These are phyloP conservation scores for Blastobotrys proliferans DNA, from an alignment of 1,139 yeast species.

Conservation along the genomic window DNA sequence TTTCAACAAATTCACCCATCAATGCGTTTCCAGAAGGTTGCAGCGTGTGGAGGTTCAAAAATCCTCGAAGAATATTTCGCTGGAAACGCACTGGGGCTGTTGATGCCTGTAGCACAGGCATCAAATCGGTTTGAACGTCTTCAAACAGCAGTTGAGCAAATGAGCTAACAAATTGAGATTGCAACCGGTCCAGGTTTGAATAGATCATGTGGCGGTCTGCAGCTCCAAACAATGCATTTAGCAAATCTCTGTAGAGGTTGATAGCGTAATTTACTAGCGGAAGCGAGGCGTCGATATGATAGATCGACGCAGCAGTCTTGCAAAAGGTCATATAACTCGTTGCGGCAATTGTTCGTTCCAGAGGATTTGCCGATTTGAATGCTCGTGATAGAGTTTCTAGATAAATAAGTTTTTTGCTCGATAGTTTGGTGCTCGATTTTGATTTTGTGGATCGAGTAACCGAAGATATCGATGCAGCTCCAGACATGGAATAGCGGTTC, in stretches of 20 bases:
- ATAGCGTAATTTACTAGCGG: conserved; percentile 45
- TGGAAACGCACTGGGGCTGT: conserved; percentile 19
- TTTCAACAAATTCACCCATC: conserved; percentile 15
- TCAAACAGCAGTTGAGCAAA: conserved; percentile 18
- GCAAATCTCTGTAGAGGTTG: conserved; percentile 36
- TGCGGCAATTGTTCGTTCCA: conserved; percentile 39
- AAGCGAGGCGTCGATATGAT: conserved; percentile 44
- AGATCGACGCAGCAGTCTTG: conserved; percentile 43
- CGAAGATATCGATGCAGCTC: neutral
- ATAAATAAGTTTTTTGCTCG: conserved; percentile 13
- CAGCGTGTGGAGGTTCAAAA: conserved; percentile 18
- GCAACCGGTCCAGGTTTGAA: conserved; percentile 25
- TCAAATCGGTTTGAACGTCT: conserved; percentile 18
- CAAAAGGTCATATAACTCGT: conserved; percentile 23
- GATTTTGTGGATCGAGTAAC: neutral
- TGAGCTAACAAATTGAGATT: conserved; percentile 23
- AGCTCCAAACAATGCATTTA: conserved; percentile 26
- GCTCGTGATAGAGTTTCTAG: conserved; percentile 14
- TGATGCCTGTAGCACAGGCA: conserved; percentile 17
- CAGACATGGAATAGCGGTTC: neutral
- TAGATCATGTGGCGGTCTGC: conserved; percentile 23
- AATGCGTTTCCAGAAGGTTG: conserved; percentile 19
- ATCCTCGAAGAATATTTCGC: conserved; percentile 22
- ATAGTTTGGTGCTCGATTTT: neutral
- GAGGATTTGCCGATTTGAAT: conserved; percentile 22